Evolutionary conservation across 306 rosid species (phyloP), one percentile per base, ranked within the genome.

Genomic region (Urtica urens): DNA sequence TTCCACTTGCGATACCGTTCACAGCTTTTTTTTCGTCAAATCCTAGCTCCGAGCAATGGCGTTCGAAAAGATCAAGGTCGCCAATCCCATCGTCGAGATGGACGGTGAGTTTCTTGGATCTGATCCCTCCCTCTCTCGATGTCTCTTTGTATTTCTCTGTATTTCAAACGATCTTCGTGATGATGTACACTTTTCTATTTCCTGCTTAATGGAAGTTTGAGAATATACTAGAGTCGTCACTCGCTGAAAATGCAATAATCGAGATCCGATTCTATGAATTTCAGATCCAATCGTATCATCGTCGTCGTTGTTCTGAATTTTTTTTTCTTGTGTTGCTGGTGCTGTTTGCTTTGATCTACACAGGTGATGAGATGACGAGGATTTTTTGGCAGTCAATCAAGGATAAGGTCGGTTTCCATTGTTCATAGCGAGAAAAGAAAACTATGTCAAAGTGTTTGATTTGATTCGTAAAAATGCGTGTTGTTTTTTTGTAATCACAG

Each of bases 351-450:
- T 29, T 23, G 17, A 62, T 46, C 46, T 72, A 55, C 43, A 57
- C 77, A 90, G 99, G 99, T 45, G 99, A 90, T 68, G 99, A 85
- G 76, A 90, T 90, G 99, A 90, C 99, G 25, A 68, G 99, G 51
- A 54, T 90, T 55, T 78, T 90, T 80, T 90, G 99, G 99, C 66
- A 79, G 51, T 81, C 71, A 23, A 90, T 90, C 33, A 90, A 90
- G 85, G 95, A 81, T n/a, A 90, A 90, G 87, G 99, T 90, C 28
- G 13, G 26, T 60, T 62, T 17, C 30, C 17, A 51, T 33, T 20
- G 23, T 20, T 23, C 42, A 2, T 29, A 7, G 49, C 21, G n/a
- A n/a, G n/a, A n/a, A n/a, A n/a, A n/a, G n/a, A n/a, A n/a, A n/a
- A n/a, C n/a, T 5, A 4, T 23, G 0, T 10, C 2, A 7, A 1